Conservation (phyloP, 352 stramenopile species). For the Pythium inflatum region DNA sequence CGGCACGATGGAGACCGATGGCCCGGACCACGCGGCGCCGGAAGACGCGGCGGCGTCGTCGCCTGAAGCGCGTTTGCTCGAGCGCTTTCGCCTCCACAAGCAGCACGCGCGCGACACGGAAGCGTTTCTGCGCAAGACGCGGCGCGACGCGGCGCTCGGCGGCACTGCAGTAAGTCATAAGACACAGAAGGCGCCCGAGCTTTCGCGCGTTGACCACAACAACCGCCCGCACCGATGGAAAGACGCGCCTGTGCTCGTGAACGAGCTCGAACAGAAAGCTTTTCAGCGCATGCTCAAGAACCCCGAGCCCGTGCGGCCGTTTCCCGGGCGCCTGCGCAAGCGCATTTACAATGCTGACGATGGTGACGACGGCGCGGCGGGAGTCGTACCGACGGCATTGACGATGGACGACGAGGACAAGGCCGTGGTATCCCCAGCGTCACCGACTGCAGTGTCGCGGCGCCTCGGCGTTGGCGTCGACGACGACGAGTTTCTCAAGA, state of each 20-base stretch:
- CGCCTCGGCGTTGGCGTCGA: slow-evolving; percentile 25
- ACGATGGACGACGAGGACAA: too few species aligned
- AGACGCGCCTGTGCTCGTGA: slow-evolving; percentile 61
- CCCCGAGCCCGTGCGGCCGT: slow-evolving; percentile 56
- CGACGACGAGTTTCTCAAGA: slow-evolving; percentile 77
- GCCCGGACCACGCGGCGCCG: neutral
- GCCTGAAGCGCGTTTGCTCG: slow-evolving; percentile 63
- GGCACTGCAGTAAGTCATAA: neutral
- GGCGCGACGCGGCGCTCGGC: slow-evolving; percentile 40
- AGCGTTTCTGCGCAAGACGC: slow-evolving; percentile 59
- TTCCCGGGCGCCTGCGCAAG: slow-evolving; percentile 60
- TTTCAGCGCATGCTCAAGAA: slow-evolving; percentile 63
- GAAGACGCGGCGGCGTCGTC: neutral
- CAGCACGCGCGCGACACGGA: slow-evolving; percentile 74
- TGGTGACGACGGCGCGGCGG: neutral
- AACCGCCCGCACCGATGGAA: slow-evolving; percentile 89
- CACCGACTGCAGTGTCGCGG: neutral
- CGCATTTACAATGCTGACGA: slow-evolving; percentile 43
- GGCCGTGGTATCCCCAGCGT: neutral
- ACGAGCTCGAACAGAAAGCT: slow-evolving; percentile 62
- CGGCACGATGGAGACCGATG: slow-evolving; percentile 5
- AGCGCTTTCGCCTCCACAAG: slow-evolving; percentile 82
- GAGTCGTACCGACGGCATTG: slow-evolving; percentile 6
- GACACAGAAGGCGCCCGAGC: too few species aligned
- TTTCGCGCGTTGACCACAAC: slow-evolving; percentile 82